Evolutionary conservation across 2,329 filamentous ascomycete genomes (phyloP).

Genomic region (Neocatenulostroma microsporum): DNA sequence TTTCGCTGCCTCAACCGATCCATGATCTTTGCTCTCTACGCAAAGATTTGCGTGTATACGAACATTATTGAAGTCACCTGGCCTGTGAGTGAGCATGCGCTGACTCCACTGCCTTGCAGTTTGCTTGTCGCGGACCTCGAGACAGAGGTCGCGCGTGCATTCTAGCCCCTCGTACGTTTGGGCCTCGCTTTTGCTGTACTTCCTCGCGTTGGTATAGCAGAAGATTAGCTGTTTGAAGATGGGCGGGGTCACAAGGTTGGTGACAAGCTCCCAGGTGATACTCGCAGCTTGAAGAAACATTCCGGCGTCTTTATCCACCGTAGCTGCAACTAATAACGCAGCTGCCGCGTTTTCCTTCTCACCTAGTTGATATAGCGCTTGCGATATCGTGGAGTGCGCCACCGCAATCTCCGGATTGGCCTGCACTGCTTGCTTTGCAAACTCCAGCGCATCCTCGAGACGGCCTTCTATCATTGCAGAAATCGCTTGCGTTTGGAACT

Average conservation of each 20-base stretch:
- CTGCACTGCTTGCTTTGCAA: constrained; percentile 43
- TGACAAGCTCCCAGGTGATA: too few relatives aligned
- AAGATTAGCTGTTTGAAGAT: too few relatives aligned
- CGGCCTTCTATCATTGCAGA: constrained; percentile 57
- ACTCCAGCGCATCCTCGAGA: constrained; percentile 52
- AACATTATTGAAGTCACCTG: constrained; percentile 48
- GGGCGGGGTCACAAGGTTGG: too few relatives aligned
- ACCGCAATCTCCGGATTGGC: constrained; percentile 56
- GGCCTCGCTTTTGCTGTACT: constrained; percentile 1
- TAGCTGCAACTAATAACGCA: constrained; percentile 51
- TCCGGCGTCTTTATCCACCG: constrained; percentile 48
- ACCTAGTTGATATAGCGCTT: constrained; percentile 51
- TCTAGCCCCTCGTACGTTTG: too few relatives aligned
- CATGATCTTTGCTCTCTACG: constrained; percentile 16
- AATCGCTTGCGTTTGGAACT: constrained; percentile 58
- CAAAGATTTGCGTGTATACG: constrained; percentile 51
- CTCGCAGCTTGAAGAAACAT: constrained; percentile 52
- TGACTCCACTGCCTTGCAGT: constrained; percentile 41
- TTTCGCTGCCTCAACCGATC: constrained; percentile 21
- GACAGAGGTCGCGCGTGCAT: too few relatives aligned
- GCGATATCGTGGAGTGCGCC: constrained; percentile 53
- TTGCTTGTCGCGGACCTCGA: constrained; percentile 33
- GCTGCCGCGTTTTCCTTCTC: constrained; percentile 49
- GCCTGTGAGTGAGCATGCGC: constrained; percentile 38
- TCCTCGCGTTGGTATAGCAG: background rate